Evolutionary conservation across 179 eudicot species (phyloP), one percentile per base, ranked within the genome.

Genomic region (Spinacia oleracea): DNA sequence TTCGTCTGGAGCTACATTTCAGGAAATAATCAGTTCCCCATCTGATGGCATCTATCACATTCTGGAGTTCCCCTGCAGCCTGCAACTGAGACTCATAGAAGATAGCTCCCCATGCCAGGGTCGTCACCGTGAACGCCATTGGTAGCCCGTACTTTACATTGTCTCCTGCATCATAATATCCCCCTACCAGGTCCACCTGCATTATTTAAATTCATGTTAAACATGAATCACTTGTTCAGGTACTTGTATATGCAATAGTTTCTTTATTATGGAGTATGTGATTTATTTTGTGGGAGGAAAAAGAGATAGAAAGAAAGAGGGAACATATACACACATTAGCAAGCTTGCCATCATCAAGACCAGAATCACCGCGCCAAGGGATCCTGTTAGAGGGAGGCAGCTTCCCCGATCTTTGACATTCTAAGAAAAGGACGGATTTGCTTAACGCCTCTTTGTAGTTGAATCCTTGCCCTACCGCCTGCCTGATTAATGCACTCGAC

Each of bases 161-260:
- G 84, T 94, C 98, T 35, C 98, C 98, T 14, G 98, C 98, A 59
- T 94, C 98, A 45, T 94, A 94, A 74, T 94, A 94, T 77, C 98
- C 98, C 32, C 98, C 98, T 29, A 83, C 91, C 43, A 94, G 83
- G 82, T 94, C 98, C 84, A 92, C 91, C 98, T 94, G 45, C 65
- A 78, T 56, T 12, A 12, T 29, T 6, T 38, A 32, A 34, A 38
- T 0, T 12, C 1, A 51, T 6, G 6, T 20, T 14, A 63, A 9
- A 29, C 0, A 69, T 18, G 42, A 20, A 62, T 75, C 38, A 38
- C 40, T 38, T 38, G 14, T 45, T 45, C 50, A 45, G 11, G 11
- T 9, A 45, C 1, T 9, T 1, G 14, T 11, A 9, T 14, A 45
- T 45, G 50, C 50, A 45, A 45, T 9, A 45, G 58, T 20, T 20